Percentiles rank a stretch among this genome's conserved stretches.
Conservation (phyloP, 1,284 basidiomycete species). For the Leccinum proximum region DNA sequence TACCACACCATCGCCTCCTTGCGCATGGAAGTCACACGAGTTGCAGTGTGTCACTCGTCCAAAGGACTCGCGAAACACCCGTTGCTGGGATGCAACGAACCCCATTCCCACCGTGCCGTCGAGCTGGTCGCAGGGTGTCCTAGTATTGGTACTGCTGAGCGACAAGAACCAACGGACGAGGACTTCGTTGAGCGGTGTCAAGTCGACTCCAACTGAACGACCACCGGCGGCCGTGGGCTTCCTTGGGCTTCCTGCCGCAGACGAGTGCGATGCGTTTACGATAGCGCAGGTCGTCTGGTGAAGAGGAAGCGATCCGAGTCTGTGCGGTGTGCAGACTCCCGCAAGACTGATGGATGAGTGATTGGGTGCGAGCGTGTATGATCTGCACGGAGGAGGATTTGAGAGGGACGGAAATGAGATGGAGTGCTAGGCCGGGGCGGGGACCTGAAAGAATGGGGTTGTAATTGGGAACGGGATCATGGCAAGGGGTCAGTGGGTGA, state of each 20-base stretch:
- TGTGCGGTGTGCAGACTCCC: constrained; percentile 2
- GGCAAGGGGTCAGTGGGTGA: not conserved
- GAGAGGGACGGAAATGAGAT: constrained; percentile 8
- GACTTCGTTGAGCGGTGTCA: constrained; percentile 18
- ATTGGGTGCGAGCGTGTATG: constrained; percentile 16
- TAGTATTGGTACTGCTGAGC: not conserved
- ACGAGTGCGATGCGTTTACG: not conserved
- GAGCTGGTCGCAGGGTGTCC: not conserved
- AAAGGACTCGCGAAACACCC: constrained; percentile 5
- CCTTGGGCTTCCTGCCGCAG: not conserved
- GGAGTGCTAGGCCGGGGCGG: constrained; percentile 1
- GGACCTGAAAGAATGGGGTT: constrained; percentile 5
- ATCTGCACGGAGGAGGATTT: constrained; percentile 12
- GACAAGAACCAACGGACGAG: constrained; percentile 18
- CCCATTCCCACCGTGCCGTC: not conserved
- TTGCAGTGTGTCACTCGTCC: not conserved
- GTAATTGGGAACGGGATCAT: constrained; percentile 14
- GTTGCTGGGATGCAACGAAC: not conserved
- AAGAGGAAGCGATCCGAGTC: constrained; percentile 1
- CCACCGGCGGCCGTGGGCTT: not conserved
- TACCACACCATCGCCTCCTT: constrained; percentile 8
- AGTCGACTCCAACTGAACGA: not conserved
- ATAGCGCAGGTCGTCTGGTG: not conserved
- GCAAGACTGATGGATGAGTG: constrained; percentile 19
- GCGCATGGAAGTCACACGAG: not conserved